These are phyloP conservation scores for Ceratocystis alfenasii DNA, from an alignment of 2,329 filamentous ascomycete genomes.

Conservation along the genomic window DNA sequence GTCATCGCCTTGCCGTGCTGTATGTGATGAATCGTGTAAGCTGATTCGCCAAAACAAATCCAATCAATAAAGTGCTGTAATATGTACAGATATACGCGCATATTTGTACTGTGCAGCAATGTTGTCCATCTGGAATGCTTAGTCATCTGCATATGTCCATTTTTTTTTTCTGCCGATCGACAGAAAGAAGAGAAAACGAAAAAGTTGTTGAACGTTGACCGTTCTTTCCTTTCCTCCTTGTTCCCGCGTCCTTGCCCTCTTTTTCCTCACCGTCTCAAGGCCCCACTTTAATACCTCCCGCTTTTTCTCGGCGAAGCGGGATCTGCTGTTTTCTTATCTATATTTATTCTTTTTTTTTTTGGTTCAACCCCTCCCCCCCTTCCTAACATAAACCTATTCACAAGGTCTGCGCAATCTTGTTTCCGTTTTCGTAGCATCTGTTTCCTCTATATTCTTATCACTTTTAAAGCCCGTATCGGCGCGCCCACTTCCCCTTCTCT, in stretches of 20 bases:
- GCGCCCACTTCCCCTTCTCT: background rate
- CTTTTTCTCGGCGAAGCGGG: background rate
- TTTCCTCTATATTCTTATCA: background rate
- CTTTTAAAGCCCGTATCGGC: background rate
- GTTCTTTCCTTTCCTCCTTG: background rate
- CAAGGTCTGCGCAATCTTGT: background rate
- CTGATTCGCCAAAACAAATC: background rate
- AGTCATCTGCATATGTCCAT: background rate
- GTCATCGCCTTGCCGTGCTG: background rate
- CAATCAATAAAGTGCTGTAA: background rate
- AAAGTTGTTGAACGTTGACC: background rate
- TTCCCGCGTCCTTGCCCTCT: background rate
- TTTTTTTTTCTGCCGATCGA: background rate
- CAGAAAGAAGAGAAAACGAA: no score
- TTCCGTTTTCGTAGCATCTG: background rate
- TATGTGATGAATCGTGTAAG: background rate
- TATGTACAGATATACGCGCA: no score
- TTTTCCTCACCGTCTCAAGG: background rate
- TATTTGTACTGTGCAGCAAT: no score
- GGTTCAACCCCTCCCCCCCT: background rate
- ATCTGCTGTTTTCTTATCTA: background rate
- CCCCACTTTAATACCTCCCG: background rate
- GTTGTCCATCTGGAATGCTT: background rate
- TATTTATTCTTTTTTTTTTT: constrained; percentile 6
- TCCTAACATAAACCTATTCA: no score